Percentiles rank a stretch among this genome's conserved stretches.
Evolutionary conservation across 345 rosid species (phyloP).

Genomic region (Lagerstroemia speciosa): DNA sequence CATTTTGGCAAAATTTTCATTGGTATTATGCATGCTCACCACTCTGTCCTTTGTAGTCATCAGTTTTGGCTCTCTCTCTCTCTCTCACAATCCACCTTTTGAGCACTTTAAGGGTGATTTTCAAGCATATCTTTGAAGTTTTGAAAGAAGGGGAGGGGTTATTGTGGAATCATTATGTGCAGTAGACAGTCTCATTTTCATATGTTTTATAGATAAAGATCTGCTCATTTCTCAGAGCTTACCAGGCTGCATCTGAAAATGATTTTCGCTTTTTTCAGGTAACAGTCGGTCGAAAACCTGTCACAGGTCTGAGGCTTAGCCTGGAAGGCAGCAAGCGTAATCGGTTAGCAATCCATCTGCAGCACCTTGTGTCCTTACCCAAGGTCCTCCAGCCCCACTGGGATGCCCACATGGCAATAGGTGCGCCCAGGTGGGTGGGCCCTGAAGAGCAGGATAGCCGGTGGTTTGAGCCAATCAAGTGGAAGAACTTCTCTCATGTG

Average conservation of each 20-base stretch:
- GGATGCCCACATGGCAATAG: slow-evolving; percentile 90
- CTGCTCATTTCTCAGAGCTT: not conserved
- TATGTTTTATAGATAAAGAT: not conserved
- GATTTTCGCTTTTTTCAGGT: slow-evolving; percentile 39
- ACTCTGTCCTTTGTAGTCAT: not conserved
- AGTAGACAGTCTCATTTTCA: not conserved
- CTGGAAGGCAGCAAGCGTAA: slow-evolving; percentile 84
- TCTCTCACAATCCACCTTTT: not conserved
- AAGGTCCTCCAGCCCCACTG: slow-evolving; percentile 93
- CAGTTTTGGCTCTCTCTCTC: not conserved
- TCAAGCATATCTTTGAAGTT: not conserved
- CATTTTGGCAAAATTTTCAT: not conserved
- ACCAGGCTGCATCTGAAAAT: not conserved
- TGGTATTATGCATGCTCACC: not conserved
- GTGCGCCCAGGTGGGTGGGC: slow-evolving; percentile 97
- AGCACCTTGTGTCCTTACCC: slow-evolving; percentile 92
- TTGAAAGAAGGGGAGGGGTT: not conserved
- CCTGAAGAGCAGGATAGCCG: slow-evolving; percentile 99
- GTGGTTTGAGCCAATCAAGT: slow-evolving; percentile 95
- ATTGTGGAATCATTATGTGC: not conserved
- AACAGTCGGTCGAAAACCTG: slow-evolving; percentile 93
- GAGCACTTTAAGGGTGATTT: not conserved
- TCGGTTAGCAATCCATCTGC: slow-evolving; percentile 80
- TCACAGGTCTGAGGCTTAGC: slow-evolving; percentile 80
- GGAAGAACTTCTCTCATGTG: slow-evolving; percentile 99